Evolutionary conservation across 805 yeast genomes (phyloP), one percentile per base, ranked within the genome.

Genomic region (Candida boleticola): DNA sequence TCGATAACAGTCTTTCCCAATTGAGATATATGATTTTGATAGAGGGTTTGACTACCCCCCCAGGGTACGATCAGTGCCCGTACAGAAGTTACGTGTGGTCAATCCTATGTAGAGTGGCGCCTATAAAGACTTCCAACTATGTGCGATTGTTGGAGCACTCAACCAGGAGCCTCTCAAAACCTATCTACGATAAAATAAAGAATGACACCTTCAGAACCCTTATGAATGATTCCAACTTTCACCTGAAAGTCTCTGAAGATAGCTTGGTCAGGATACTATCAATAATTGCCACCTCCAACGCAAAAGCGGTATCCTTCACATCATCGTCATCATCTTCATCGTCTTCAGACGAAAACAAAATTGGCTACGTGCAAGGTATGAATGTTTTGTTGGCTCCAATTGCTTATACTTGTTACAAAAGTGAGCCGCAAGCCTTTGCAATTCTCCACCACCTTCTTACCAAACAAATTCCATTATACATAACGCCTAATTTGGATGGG

Each of bases 191-290:
- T 29, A 89, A 89, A 61, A 89, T 89, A 44, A 76, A 81, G 44
- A 85, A 89, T 58, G 97, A 89, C 55, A 85, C 95, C 1, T 88
- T 88, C 52, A 66, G 97, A 44, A 89, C 97, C 0, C 71, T 89
- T 50, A 83, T 85, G 60, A 83, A 87, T 29, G 95, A 89, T 55
- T 64, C 69, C 20, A 57, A 61, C 13, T 89, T 89, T 63, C 80
- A 78, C 43, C 63, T 64, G 37, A 75, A 74, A 41, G 96, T 89
- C 1, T 61, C 79, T n/a, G 95, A 88, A 53, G 79, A 76, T 2
- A 64, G 85, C 1, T 62, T 89, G 33, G 73, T 83, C 7, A 63
- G 97, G 35, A 66, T 89, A 2, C 69, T 89, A 20, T 83, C 86
- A 25, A 81, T 85, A n/a, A 76, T 80, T 55, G 95, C 95, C 2